Conservation (phyloP, 345 rosid genomes). For the Firmiana major region DNA sequence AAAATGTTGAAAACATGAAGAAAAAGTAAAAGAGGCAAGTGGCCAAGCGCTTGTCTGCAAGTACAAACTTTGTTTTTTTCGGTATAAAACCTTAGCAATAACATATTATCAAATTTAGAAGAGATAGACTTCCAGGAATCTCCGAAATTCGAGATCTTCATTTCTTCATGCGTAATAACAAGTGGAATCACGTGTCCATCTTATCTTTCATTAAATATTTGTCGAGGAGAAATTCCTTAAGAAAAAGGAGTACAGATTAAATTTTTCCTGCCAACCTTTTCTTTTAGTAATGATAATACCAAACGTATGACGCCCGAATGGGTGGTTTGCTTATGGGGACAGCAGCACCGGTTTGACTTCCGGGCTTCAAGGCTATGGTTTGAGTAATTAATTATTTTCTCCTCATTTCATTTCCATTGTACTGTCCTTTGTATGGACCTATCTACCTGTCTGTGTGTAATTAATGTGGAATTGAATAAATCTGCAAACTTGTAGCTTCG, state of each 20-base stretch:
- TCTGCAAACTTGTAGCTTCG: no score
- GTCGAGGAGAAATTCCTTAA: no score
- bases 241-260: no score
- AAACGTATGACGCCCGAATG: neutral
- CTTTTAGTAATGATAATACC: neutral
- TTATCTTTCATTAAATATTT: no score
- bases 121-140: neutral
- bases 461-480: no score
- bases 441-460: no score
- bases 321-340: neutral
- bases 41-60: neutral
- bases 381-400: neutral
- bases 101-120: neutral
- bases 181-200: neutral
- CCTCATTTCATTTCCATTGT: neutral
- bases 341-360: neutral
- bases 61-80: neutral
- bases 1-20: neutral
- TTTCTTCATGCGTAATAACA: neutral
- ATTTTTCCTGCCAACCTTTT: no score
- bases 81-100: neutral
- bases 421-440: no score
- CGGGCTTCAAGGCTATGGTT: neutral
- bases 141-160: neutral
- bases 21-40: neutral